A percentile compares a stretch with the other conserved stretches of the same genome.
phyloP scores from a whole-genome alignment of 148 eudicot genomes.

The Chenopodium formosanum region DNA sequence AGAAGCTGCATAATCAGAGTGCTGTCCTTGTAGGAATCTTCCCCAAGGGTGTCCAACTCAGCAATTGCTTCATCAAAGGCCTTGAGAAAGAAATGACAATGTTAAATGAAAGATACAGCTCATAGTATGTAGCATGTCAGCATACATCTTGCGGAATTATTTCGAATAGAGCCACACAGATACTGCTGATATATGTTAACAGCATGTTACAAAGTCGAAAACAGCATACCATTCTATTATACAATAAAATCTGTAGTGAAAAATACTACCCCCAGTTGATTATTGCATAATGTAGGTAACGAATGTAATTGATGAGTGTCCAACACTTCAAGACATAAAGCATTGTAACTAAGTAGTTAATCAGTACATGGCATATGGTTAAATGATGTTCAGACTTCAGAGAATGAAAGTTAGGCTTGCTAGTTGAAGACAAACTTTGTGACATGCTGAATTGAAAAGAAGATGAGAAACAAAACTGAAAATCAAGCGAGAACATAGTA shows the following conservation, averaged over 20 bases:
- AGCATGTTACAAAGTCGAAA: neutral
- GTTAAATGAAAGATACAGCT: conserved; percentile 2
- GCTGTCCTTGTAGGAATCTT: conserved; percentile 69
- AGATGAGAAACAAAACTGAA: neutral
- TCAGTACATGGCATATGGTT: neutral
- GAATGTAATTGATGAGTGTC: neutral
- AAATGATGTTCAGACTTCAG: neutral
- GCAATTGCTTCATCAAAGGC: conserved; percentile 71
- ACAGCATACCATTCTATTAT: neutral
- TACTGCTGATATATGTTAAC: neutral
- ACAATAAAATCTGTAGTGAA: neutral
- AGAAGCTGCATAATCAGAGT: conserved; percentile 68
- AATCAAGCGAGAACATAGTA: neutral
- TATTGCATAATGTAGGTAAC: neutral
- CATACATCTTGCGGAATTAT: neutral
- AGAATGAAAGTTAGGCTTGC: neutral
- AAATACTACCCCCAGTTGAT: neutral
- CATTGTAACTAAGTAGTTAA: neutral
- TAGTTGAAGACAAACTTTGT: neutral
- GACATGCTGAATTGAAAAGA: neutral
- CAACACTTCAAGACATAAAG: neutral
- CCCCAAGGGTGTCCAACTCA: conserved; percentile 66
- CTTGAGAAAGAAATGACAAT: conserved; percentile 20
- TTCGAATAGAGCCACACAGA: neutral
- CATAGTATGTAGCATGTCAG: neutral